A percentile compares a stretch with the other conserved stretches of the same genome.
phyloP scores from a whole-genome alignment of 2,329 filamentous ascomycete genomes.

The Aspergillus viridinutans region DNA sequence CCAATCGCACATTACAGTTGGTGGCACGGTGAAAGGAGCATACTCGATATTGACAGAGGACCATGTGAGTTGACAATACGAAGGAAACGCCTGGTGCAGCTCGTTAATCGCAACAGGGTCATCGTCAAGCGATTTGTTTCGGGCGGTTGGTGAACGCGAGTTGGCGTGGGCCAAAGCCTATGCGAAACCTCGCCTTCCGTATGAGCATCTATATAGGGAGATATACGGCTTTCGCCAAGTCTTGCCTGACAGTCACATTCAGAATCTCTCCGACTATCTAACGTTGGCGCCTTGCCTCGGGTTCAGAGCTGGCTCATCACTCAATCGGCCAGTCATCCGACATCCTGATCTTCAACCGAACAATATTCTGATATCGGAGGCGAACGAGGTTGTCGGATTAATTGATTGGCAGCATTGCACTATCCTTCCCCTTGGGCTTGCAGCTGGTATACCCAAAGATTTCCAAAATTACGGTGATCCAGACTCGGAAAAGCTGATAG shows the following conservation, averaged over 20 bases:
- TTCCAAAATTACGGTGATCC: constrained; percentile 38
- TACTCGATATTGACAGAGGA: constrained; percentile 8
- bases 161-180: constrained; percentile 12
- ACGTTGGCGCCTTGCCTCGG: constrained; percentile 10
- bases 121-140: constrained; percentile 8
- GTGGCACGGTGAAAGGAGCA: constrained; percentile 12
- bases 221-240: constrained; percentile 9
- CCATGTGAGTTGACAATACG: constrained; percentile 13
- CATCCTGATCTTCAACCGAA: constrained; percentile 27
- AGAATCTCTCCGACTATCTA: constrained; percentile 13
- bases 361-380: constrained; percentile 27
- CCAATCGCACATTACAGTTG: constrained; percentile 13
- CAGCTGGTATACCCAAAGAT: constrained; percentile 34
- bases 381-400: constrained; percentile 31
- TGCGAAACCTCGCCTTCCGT: constrained; percentile 14
- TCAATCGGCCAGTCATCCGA: constrained; percentile 16
- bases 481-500: constrained; percentile 13
- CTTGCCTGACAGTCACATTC: constrained; percentile 13
- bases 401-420: constrained; percentile 43
- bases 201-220: constrained; percentile 16
- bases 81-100: background rate
- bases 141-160: constrained; percentile 11
- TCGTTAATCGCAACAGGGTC: constrained; percentile 8
- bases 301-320: constrained; percentile 1
- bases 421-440: constrained; percentile 35